phyloP scores from a whole-genome alignment of 176 grass and related monocot genomes.

The Panicum miliaceum region DNA sequence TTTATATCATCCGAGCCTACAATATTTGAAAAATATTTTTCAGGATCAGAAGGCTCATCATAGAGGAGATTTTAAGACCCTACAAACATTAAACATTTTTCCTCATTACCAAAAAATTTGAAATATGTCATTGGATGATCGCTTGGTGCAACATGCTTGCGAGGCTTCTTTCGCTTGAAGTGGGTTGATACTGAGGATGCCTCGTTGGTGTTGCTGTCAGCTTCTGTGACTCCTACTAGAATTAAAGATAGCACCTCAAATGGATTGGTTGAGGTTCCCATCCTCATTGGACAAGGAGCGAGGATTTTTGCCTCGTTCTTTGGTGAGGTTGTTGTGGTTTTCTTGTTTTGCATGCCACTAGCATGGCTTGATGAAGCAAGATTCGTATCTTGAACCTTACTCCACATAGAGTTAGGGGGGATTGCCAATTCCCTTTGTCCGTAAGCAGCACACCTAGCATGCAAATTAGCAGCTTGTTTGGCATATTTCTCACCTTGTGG shows the following conservation, averaged over 20 bases:
- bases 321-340: fast-evolving
- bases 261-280: neutral
- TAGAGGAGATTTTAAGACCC: too few species aligned
- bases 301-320: neutral
- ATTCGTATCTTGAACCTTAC: neutral
- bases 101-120: too few species aligned
- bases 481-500: too few species aligned
- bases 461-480: too few species aligned
- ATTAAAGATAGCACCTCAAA: neutral
- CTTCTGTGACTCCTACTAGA: neutral
- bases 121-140: too few species aligned
- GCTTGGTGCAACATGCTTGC: too few species aligned
- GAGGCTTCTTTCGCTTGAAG: neutral
- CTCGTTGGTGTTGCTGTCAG: neutral
- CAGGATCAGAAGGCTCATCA: too few species aligned
- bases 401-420: neutral
- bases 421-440: too few species aligned
- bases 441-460: too few species aligned
- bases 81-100: too few species aligned
- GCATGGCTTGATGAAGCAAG: neutral
- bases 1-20: too few species aligned
- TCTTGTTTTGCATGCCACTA: neutral
- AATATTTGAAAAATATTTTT: too few species aligned
- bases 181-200: neutral
- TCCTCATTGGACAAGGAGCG: neutral